These are phyloP conservation scores for Emmonsia crescens DNA, from an alignment of 2,329 filamentous ascomycete species.

Conservation along the genomic window DNA sequence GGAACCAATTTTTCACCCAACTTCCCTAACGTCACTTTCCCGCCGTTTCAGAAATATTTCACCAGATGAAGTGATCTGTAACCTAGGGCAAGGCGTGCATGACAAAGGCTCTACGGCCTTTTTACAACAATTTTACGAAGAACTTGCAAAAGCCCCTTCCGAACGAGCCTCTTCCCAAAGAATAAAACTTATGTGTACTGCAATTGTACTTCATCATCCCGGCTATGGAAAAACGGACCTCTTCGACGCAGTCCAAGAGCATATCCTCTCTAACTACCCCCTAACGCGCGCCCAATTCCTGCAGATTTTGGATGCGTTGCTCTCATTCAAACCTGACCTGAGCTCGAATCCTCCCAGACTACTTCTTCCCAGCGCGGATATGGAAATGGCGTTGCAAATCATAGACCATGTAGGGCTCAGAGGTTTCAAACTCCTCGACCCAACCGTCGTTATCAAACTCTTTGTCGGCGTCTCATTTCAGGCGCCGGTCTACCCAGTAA, in stretches of 20 bases:
- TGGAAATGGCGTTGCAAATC: constrained; percentile 30
- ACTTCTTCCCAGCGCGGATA: constrained; percentile 18
- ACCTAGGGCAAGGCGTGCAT: constrained; percentile 28
- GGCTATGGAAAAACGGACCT: constrained; percentile 27
- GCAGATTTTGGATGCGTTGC: constrained; percentile 28
- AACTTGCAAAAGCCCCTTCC: constrained; percentile 20
- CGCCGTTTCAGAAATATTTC: constrained; percentile 22
- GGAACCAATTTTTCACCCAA: background rate
- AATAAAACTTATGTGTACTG: constrained; percentile 30
- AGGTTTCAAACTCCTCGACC: constrained; percentile 31
- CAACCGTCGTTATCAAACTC: constrained; percentile 39
- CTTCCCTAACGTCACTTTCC: constrained; percentile 14
- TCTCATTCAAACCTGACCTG: constrained; percentile 15
- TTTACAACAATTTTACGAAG: constrained; percentile 30
- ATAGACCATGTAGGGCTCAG: constrained; percentile 33
- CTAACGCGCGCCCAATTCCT: constrained; percentile 27
- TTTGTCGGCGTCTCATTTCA: constrained; percentile 33
- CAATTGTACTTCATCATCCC: constrained; percentile 28
- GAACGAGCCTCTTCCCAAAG: constrained; percentile 20
- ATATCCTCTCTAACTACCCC: constrained; percentile 24
- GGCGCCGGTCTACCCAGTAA: constrained; percentile 32
- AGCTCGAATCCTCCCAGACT: constrained; percentile 11
- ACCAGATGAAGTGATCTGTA: constrained; percentile 20
- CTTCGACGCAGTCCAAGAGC: constrained; percentile 24
- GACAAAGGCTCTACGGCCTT: constrained; percentile 34